Percentiles rank a stretch among this genome's conserved stretches.
These are phyloP conservation scores for Anastatica hierochuntica DNA, from an alignment of 345 rosid species.

Conservation along the genomic window DNA sequence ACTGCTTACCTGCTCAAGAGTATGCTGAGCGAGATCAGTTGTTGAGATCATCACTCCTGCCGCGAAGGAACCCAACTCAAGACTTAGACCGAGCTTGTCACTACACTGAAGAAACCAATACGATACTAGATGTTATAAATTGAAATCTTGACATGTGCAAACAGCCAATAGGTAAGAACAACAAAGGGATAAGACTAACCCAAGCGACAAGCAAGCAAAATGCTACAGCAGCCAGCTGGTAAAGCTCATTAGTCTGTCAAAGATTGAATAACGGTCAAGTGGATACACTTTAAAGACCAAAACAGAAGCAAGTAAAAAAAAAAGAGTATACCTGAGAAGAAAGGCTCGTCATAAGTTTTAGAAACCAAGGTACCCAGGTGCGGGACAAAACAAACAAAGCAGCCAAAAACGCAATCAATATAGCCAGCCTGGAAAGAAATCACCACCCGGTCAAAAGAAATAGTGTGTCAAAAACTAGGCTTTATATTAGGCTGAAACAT, in stretches of 20 bases:
- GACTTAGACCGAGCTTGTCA: constrained; percentile 93
- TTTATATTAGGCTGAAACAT: background rate
- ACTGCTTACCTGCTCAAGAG: constrained; percentile 76
- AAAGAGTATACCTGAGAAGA: constrained; percentile 57
- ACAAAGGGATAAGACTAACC: constrained; percentile 47
- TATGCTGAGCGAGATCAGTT: constrained; percentile 89
- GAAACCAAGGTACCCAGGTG: constrained; percentile 79
- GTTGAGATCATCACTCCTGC: constrained; percentile 99
- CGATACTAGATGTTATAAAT: constrained; percentile 1
- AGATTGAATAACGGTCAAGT: constrained; percentile 19
- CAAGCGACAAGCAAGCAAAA: constrained; percentile 98
- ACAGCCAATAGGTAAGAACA: constrained; percentile 20
- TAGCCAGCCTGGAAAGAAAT: constrained; percentile 47
- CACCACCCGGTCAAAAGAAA: background rate
- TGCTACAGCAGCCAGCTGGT: constrained; percentile 92
- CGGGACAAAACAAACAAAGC: constrained; percentile 56
- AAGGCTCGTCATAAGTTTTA: constrained; percentile 78
- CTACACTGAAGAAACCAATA: constrained; percentile 66
- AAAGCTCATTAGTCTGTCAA: constrained; percentile 91
- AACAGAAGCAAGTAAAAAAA: background rate
- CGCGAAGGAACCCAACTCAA: constrained; percentile 96
- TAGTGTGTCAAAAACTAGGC: background rate
- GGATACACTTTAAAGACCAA: constrained; percentile 8
- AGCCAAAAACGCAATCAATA: constrained; percentile 61
- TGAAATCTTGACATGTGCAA: constrained; percentile 2